Percentiles rank a stretch among this genome's conserved stretches.
These are phyloP conservation scores for Skeletonema menzelii DNA, from an alignment of 108 stramenopile species.

Conservation along the genomic window DNA sequence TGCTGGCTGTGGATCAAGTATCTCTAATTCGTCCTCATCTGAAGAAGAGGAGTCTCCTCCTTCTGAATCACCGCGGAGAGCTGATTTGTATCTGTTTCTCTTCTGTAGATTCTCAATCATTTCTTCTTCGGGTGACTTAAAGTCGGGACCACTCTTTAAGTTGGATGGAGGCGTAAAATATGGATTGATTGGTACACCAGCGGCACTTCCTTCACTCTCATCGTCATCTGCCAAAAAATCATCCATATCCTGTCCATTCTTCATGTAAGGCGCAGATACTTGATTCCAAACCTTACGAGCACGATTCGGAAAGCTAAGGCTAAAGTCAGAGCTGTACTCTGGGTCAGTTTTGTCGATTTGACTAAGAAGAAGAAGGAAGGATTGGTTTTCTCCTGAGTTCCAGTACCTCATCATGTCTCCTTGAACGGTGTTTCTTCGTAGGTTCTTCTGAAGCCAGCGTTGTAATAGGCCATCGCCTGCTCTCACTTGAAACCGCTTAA, in stretches of 20 bases:
- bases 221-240: conserved; percentile 66
- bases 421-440: conserved; percentile 38
- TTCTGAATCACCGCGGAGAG: background rate
- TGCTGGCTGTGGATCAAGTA: conserved; percentile 7
- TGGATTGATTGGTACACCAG: background rate
- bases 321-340: conserved; percentile 48
- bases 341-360: conserved; percentile 38
- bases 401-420: conserved; percentile 78
- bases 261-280: conserved; percentile 58
- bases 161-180: background rate
- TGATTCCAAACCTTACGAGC: conserved; percentile 51
- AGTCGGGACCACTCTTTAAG: background rate
- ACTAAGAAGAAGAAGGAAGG: conserved; percentile 59
- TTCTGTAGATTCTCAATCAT: background rate
- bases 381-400: conserved; percentile 65
- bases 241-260: conserved; percentile 44
- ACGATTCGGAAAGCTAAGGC: conserved; percentile 49
- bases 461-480: conserved; percentile 70
- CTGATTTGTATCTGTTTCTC: background rate
- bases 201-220: background rate
- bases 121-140: conserved; percentile 2
- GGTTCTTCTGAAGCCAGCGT: conserved; percentile 49
- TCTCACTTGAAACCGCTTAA: conserved; percentile 59
- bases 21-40: background rate
- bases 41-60: conserved; percentile 5